Percentiles rank a stretch among this genome's conserved stretches.
Conservation (phyloP, 768 basidiomycete genomes). For the Boletus pseudopeckii region DNA sequence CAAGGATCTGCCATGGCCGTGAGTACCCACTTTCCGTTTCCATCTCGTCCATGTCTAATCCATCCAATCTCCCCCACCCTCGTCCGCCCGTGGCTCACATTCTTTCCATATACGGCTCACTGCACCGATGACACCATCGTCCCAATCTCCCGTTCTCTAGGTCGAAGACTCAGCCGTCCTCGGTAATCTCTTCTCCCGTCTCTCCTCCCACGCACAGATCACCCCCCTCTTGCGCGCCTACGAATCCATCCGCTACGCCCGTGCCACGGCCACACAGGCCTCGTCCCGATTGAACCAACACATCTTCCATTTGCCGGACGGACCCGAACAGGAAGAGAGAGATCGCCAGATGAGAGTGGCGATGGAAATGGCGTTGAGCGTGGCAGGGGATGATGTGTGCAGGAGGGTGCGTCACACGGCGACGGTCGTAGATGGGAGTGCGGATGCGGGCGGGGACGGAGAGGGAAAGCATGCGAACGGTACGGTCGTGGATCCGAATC, state of each 20-base stretch:
- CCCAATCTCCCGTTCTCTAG: constrained; percentile 10
- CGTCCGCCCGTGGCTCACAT: not conserved
- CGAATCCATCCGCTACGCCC: constrained; percentile 46
- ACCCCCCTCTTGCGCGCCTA: constrained; percentile 48
- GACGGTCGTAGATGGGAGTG: not conserved
- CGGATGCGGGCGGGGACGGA: not conserved
- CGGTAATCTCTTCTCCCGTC: constrained; percentile 48
- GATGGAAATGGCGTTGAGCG: constrained; percentile 39
- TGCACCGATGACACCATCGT: not conserved
- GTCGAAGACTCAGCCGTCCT: constrained; percentile 38
- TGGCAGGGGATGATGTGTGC: constrained; percentile 12
- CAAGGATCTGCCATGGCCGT: constrained; percentile 57
- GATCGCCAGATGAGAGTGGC: constrained; percentile 50
- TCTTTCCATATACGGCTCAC: not conserved
- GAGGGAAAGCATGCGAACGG: not conserved
- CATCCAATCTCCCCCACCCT: not conserved
- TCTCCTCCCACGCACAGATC: constrained; percentile 43
- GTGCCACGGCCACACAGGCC: constrained; percentile 47
- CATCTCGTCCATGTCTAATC: not conserved
- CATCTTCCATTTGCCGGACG: constrained; percentile 56
- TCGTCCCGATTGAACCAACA: constrained; percentile 49
- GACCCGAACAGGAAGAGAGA: constrained; percentile 47
- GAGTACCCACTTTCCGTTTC: constrained; percentile 9
- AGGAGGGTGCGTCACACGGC: constrained; percentile 10
- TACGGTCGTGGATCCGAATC: not conserved